Evolutionary conservation across 768 basidiomycete genomes (phyloP).

Genomic region (Tulasnella sp.): DNA sequence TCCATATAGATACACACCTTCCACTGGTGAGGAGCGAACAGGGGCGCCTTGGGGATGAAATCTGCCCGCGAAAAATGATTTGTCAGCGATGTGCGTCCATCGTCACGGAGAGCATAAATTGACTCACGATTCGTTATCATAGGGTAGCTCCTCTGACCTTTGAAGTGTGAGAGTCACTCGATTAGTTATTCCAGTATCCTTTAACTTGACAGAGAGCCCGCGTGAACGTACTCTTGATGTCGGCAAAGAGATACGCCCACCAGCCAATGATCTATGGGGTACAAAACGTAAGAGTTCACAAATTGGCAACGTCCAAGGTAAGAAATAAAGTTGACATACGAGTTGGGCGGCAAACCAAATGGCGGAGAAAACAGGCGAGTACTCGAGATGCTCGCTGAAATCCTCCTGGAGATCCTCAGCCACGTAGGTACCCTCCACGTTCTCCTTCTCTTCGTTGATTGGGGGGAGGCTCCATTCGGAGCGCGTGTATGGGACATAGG

Average conservation of each 20-base stretch:
- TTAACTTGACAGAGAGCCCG: slow-evolving; percentile 23
- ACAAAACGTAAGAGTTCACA: no score
- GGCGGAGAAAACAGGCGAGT: slow-evolving; percentile 71
- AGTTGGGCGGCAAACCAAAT: slow-evolving; percentile 47
- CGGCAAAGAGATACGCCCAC: no score
- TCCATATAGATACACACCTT: no score
- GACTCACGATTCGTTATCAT: slow-evolving; percentile 63
- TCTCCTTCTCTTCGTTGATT: slow-evolving; percentile 59
- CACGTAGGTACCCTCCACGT: slow-evolving; percentile 52
- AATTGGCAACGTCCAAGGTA: no score
- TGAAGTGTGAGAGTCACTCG: slow-evolving; percentile 72
- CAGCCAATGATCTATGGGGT: background rate
- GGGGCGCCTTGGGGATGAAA: slow-evolving; percentile 67
- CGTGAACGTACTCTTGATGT: no score
- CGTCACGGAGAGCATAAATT: no score
- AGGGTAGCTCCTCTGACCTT: slow-evolving; percentile 78
- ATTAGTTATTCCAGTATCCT: slow-evolving; percentile 79
- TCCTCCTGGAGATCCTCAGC: slow-evolving; percentile 58
- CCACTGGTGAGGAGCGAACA: slow-evolving; percentile 77
- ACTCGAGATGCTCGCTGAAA: slow-evolving; percentile 77
- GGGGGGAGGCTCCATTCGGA: slow-evolving; percentile 53
- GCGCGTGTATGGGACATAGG: slow-evolving; percentile 88
- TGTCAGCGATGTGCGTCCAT: background rate
- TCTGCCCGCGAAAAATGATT: slow-evolving; percentile 32
- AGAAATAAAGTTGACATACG: slow-evolving; percentile 39